Base-by-base conservation (phyloP, 176 grass and related monocot species). In the Carex scoparia region DNA sequence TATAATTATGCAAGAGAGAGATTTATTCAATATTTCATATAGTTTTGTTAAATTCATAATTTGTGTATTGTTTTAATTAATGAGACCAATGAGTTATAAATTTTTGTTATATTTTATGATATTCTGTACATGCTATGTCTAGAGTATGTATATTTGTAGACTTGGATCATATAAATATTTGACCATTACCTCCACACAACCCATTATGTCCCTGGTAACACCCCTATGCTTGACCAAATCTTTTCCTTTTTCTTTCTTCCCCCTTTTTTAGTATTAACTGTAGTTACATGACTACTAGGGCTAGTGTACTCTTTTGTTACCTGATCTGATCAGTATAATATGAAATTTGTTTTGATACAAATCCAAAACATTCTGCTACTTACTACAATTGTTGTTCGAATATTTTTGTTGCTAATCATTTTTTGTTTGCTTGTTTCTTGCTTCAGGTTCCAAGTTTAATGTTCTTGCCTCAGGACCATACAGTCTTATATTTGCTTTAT, bases 401-500 rank as follows among this genome's bases (percentile, higher is more conserved):
- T 59, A 54, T 65, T 15, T 62, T 35, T 69, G 53, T 87, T n/a
- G 12, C 13, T 51, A 46, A 81, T 58, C 2, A 67, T 84, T 84
- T 33, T 65, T 44, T 40, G 81, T 73, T 10, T 31, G 2, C 60
- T 79, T 84, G 31, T 63, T 80, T 73, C 56, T 91, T 44, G 46
- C 40, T 79, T 78, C 90, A 99, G 93, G 95, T 92, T 89, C 93
- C 80, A 89, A 84, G 81, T 87, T 89, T 71, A 90, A 69, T 73
- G 57, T 56, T 56, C 88, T 94, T 94, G 91, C 91, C 30, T 95
- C 90, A 81, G 96, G 96, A 85, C 93, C 96, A 84, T 95, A 94
- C 86, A 90, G 93, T 68, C 89, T 99, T 42, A 94, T 99, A 91
- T 99, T 94, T 93, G 82, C 93, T 42, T 95, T 92, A 11, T 99